Base-by-base conservation (phyloP, 2,329 filamentous ascomycete species). In the Exophiala xenobiotica region DNA sequence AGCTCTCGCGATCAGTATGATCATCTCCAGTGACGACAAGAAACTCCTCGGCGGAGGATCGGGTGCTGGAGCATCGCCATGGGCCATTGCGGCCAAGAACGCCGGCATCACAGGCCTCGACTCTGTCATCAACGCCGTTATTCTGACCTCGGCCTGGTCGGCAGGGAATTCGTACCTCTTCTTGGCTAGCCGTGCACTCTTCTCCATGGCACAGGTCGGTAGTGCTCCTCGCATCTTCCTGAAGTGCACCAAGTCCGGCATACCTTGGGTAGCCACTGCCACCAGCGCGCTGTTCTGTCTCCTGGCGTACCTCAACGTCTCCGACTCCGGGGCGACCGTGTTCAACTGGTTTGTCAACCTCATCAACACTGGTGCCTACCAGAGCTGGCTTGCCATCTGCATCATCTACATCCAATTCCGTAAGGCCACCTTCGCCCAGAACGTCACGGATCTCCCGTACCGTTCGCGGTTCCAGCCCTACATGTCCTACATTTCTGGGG, bases 261-360 rank as follows among this genome's bases (percentile, higher is more conserved):
- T 84, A 1, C 86, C 86, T 0, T 81, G 81, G 66, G 69, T 70
- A 46, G 78, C 83, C 0, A 81, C 88, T 12, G 67, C 61, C 8
- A 66, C 74, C 23, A 81, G 79, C 1, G 74, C 82, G 1, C 67
- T 76, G 3, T 76, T 87, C 54, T 82, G 83, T 4, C 73, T 83
- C 3, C 77, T 89, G 11, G 81, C 76, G n/a, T 88, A 86, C 69
- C 74, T 88, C 52, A 86, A 87, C 67, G 71, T 87, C 8, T 81
- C 79, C 11, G 67, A 72, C 39, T 72, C 69, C 51, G 83, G 81
- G 39, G 74, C 73, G 2, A 69, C 75, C 6, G 86, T 86, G 16
- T 89, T 89, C 70, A 75, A 79, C 73, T 90, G 86, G 85, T 73
- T 89, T 38, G 75, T 88, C 61, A 87, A 87, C 70, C 82, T 89